Evolutionary conservation across 768 basidiomycete species (phyloP).

Genomic region (Jaapia argillacea): DNA sequence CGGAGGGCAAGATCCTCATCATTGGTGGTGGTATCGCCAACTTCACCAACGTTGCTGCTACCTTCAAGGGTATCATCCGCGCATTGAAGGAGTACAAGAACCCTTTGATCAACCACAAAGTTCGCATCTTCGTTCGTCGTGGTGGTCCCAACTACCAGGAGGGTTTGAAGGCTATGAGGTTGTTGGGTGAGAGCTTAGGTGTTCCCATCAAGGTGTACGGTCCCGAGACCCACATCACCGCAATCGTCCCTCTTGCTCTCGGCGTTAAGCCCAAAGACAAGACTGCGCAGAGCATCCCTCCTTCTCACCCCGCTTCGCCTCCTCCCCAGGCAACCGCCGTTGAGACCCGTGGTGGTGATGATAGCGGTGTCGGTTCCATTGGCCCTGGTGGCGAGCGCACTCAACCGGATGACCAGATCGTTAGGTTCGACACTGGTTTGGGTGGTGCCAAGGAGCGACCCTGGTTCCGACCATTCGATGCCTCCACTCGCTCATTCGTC

Average conservation of each 20-base stretch:
- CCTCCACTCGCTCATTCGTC: constrained; percentile 89
- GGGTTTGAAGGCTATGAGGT: constrained; percentile 94
- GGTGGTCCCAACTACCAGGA: constrained; percentile 99
- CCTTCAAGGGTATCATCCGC: constrained; percentile 99
- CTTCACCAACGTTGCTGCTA: constrained; percentile 98
- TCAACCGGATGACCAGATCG: constrained; percentile 82
- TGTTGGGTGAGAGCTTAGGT: constrained; percentile 93
- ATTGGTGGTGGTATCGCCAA: constrained; percentile 99
- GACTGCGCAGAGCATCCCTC: constrained; percentile 26
- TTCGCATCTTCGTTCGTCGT: constrained; percentile 95
- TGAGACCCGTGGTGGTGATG: constrained; percentile 23
- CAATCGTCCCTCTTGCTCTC: constrained; percentile 97
- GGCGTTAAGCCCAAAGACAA: constrained; percentile 58
- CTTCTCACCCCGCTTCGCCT: constrained; percentile 39
- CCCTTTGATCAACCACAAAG: constrained; percentile 71
- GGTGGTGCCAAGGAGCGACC: constrained; percentile 42
- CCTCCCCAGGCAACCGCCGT: constrained; percentile 25
- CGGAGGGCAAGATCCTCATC: constrained; percentile 96
- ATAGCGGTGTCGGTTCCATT: constrained; percentile 55
- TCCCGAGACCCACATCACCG: constrained; percentile 97
- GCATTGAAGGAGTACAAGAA: constrained; percentile 91
- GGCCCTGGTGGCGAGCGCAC: constrained; percentile 72
- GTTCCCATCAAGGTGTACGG: constrained; percentile 97
- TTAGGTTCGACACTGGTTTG: constrained; percentile 63
- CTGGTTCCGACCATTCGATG: constrained; percentile 87